These are phyloP conservation scores for Pachysandra terminalis DNA, from an alignment of 164 flowering plant genomes.

Conservation along the genomic window DNA sequence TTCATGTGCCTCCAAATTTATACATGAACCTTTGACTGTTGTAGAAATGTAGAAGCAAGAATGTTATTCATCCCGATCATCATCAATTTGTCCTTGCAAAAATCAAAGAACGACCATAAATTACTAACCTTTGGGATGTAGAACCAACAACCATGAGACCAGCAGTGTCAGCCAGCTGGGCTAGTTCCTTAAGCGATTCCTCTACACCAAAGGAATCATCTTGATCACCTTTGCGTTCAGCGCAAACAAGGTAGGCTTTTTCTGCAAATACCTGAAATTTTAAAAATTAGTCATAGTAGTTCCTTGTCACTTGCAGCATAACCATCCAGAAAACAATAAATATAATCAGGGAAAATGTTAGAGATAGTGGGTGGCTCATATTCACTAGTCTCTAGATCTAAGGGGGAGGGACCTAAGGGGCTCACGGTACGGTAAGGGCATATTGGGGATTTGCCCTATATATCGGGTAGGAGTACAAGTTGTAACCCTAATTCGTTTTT, in stretches of 20 bases:
- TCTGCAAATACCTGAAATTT: conserved; percentile 68
- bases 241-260: conserved; percentile 80
- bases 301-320: not conserved
- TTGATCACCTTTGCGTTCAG: conserved; percentile 55
- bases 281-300: not conserved
- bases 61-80: not conserved
- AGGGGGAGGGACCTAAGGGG: no score
- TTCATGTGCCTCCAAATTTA: no score
- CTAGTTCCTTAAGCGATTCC: conserved; percentile 81
- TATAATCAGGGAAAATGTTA: no score
- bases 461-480: no score
- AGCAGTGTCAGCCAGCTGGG: conserved; percentile 91
- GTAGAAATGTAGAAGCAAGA: not conserved
- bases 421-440: no score
- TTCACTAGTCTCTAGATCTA: no score
- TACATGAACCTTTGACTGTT: not conserved
- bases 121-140: conserved; percentile 80
- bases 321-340: not conserved
- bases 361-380: no score
- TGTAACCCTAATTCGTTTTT: no score
- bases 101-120: not conserved
- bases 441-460: no score
- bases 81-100: not conserved
- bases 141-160: conserved; percentile 87
- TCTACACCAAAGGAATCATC: conserved; percentile 55